These are phyloP conservation scores for Cytospora paraplurivora DNA, from an alignment of 2,329 filamentous ascomycete genomes.

Conservation along the genomic window DNA sequence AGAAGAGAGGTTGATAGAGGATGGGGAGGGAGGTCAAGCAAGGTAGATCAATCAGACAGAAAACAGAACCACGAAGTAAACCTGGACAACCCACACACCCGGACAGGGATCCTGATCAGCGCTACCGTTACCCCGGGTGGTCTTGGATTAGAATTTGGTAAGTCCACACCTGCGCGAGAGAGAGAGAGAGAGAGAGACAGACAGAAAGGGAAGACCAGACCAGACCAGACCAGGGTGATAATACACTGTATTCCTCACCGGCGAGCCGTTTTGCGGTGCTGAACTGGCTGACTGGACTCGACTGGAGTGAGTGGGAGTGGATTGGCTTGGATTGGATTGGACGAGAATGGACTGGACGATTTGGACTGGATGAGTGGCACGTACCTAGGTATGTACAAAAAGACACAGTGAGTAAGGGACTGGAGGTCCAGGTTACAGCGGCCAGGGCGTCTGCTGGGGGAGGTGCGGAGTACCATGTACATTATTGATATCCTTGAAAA, in stretches of 20 bases:
- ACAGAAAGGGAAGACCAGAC: too few relatives aligned
- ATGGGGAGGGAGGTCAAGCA: conserved; percentile 26
- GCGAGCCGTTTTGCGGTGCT: conserved; percentile 20
- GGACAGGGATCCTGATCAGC: conserved; percentile 19
- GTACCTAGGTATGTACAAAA: neutral
- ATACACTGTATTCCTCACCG: conserved; percentile 7
- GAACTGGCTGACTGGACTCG: neutral
- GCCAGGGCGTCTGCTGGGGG: neutral
- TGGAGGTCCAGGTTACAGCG: neutral
- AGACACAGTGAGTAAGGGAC: neutral
- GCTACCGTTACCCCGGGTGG: conserved; percentile 19
- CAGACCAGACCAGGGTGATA: conserved; percentile 17
- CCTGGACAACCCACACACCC: conserved; percentile 21
- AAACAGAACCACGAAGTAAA: conserved; percentile 24
- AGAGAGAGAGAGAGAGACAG: conserved; percentile 1
- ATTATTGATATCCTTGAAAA: neutral
- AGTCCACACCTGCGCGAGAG: conserved; percentile 17
- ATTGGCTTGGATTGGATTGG: conserved; percentile 17
- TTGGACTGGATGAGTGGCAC: neutral
- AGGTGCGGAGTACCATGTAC: conserved; percentile 1
- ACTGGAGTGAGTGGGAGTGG: conserved; percentile 6
- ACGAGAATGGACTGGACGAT: conserved; percentile 2
- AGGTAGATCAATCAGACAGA: conserved; percentile 24
- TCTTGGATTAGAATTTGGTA: conserved; percentile 22
- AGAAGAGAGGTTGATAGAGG: conserved; percentile 24